phyloP scores from a whole-genome alignment of 768 basidiomycete genomes.

The Chalciporus sphaerocephalus region DNA sequence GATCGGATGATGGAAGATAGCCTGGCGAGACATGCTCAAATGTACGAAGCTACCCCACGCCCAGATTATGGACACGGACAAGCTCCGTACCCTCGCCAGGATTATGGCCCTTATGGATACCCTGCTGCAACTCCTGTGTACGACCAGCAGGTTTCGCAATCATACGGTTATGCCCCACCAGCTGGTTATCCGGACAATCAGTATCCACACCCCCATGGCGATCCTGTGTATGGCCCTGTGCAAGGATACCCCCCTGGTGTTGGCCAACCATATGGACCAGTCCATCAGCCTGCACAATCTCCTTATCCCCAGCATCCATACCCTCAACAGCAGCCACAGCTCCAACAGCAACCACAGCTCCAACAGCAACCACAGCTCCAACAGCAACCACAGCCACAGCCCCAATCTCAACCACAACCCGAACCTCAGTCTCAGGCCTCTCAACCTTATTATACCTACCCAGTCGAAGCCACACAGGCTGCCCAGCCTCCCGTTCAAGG shows the following conservation, averaged over 20 bases:
- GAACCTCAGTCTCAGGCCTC: slow-evolving; percentile 25
- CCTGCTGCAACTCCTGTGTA: slow-evolving; percentile 34
- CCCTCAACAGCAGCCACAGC: slow-evolving; percentile 29
- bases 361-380: slow-evolving; percentile 39
- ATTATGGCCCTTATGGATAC: slow-evolving; percentile 44
- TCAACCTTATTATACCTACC: slow-evolving; percentile 15
- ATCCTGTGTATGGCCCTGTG: slow-evolving; percentile 20
- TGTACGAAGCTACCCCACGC: slow-evolving; percentile 45
- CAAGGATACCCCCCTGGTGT: slow-evolving; percentile 19
- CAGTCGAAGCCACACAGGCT: slow-evolving; percentile 6
- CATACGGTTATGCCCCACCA: slow-evolving; percentile 23
- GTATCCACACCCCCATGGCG: slow-evolving; percentile 26
- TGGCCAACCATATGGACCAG: slow-evolving; percentile 21
- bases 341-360: slow-evolving; percentile 28
- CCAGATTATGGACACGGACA: slow-evolving; percentile 27
- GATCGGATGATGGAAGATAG: slow-evolving; percentile 94
- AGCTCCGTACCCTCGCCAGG: slow-evolving; percentile 27
- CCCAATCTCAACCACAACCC: slow-evolving; percentile 28
- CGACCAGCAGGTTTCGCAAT: slow-evolving; percentile 39
- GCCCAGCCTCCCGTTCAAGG: slow-evolving; percentile 12
- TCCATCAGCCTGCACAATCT: slow-evolving; percentile 28
- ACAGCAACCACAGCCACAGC: slow-evolving; percentile 24
- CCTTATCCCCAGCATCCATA: slow-evolving; percentile 32
- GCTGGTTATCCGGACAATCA: slow-evolving; percentile 24
- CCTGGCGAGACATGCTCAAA: slow-evolving; percentile 64